A percentile compares a stretch with the other conserved stretches of the same genome.
Evolutionary conservation across 495 filamentous ascomycete genomes (phyloP).

Genomic region (Acidomyces sp.): DNA sequence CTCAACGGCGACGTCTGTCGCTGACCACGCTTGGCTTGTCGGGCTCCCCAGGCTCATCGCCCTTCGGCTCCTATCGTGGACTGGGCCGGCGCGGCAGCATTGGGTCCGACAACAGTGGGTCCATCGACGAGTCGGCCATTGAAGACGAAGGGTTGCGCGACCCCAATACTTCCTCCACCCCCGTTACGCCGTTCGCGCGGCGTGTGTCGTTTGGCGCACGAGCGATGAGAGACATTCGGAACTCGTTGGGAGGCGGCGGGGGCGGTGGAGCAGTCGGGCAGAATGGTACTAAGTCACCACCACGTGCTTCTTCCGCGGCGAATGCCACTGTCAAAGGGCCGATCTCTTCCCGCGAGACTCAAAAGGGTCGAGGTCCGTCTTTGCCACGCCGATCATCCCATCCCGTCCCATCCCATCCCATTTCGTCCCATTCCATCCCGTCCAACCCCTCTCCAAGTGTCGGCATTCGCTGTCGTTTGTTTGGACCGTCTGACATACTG

Average conservation of each 20-base stretch:
- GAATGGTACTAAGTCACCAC: constrained; percentile 21
- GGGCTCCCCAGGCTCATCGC: constrained; percentile 54
- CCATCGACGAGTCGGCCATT: constrained; percentile 71
- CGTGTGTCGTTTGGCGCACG: constrained; percentile 86
- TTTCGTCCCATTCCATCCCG: no score
- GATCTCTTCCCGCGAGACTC: constrained; percentile 33
- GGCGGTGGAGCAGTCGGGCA: constrained; percentile 14
- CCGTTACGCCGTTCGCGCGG: constrained; percentile 65
- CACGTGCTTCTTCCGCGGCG: constrained; percentile 5
- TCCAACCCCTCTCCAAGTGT: no score
- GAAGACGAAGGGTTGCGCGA: constrained; percentile 54
- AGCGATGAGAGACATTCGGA: constrained; percentile 58
- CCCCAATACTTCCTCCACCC: constrained; percentile 27
- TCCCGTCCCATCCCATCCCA: no score
- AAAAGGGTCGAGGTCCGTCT: constrained; percentile 38
- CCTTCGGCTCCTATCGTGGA: constrained; percentile 37
- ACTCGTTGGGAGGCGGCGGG: constrained; percentile 23
- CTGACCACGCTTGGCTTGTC: constrained; percentile 74
- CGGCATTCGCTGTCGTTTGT: constrained; percentile 6
- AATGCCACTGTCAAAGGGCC: constrained; percentile 17
- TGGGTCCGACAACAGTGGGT: constrained; percentile 54
- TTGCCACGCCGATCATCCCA: no score
- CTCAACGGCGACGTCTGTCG: constrained; percentile 71
- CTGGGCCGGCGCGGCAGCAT: constrained; percentile 62
- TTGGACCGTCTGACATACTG: constrained; percentile 33